Evolutionary conservation across 352 stramenopile species (phyloP).

Genomic region (Stephanocyclus meneghinianus): DNA sequence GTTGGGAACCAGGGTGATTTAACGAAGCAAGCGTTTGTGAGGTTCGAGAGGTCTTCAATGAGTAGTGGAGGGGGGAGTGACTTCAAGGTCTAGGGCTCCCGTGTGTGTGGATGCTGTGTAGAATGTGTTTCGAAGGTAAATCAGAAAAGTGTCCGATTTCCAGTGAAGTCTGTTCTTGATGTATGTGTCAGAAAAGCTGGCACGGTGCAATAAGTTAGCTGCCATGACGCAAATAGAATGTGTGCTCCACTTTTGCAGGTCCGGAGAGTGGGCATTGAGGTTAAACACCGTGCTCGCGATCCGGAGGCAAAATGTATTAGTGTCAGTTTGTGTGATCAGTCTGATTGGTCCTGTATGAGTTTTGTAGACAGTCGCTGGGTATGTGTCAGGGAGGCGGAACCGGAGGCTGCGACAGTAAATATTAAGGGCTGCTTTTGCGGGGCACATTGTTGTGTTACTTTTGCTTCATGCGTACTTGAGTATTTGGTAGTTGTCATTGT

Average conservation of each 20-base stretch:
- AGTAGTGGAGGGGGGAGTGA: too few species aligned
- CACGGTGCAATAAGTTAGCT: constrained; percentile 11
- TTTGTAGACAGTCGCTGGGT: constrained; percentile 11
- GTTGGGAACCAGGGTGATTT: too few species aligned
- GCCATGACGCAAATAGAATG: constrained; percentile 27
- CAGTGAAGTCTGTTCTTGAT: constrained; percentile 18
- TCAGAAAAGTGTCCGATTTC: constrained; percentile 14
- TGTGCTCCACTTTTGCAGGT: constrained; percentile 1
- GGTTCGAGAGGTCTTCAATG: too few species aligned
- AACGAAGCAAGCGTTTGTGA: too few species aligned
- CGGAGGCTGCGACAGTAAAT: neutral
- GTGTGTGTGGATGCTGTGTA: neutral
- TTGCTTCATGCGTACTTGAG: constrained; percentile 1
- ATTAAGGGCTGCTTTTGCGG: neutral
- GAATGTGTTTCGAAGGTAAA: constrained; percentile 23
- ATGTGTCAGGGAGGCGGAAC: neutral
- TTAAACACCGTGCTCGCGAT: neutral
- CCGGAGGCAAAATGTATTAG: neutral
- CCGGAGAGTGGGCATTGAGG: neutral
- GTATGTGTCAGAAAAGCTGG: constrained; percentile 13
- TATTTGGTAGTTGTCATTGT: constrained; percentile 2
- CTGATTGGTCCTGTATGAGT: neutral
- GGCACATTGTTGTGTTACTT: neutral
- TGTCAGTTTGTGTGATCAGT: constrained; percentile 10
- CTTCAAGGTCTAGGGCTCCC: too few species aligned